Evolutionary conservation across 2,329 filamentous ascomycete species (phyloP).

Genomic region (Fusarium tjaetaba): DNA sequence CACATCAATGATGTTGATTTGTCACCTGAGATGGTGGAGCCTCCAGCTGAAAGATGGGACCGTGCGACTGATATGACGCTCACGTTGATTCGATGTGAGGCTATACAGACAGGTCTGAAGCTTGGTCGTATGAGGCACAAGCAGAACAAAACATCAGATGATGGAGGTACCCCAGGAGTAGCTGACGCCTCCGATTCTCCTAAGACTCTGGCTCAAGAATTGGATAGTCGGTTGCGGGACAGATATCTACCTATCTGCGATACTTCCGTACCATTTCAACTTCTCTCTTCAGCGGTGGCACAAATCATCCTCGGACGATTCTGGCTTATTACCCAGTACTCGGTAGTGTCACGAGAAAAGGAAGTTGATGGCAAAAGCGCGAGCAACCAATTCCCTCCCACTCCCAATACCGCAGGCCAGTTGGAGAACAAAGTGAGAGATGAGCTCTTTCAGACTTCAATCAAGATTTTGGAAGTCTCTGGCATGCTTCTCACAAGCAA

Average conservation of each 20-base stretch:
- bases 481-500: not conserved
- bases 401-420: not conserved
- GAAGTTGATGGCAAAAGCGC: accelerated
- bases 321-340: not conserved
- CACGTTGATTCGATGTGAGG: not conserved
- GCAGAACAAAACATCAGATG: not conserved
- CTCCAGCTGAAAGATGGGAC: not conserved
- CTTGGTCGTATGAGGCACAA: not conserved
- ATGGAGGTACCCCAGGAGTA: not conserved
- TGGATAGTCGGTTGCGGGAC: not conserved
- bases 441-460: not conserved
- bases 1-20: not conserved
- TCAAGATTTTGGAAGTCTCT: not conserved
- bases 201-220: not conserved
- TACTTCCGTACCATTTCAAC: not conserved
- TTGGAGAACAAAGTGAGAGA: not conserved
- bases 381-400: not conserved
- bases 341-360: not conserved
- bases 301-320: not conserved
- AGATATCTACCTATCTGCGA: not conserved
- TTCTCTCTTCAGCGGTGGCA: not conserved
- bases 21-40: not conserved
- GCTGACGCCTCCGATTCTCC: not conserved
- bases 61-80: not conserved
- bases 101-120: not conserved